These are phyloP conservation scores for Plantago major DNA, from an alignment of 257 asterid genomes.

Conservation along the genomic window DNA sequence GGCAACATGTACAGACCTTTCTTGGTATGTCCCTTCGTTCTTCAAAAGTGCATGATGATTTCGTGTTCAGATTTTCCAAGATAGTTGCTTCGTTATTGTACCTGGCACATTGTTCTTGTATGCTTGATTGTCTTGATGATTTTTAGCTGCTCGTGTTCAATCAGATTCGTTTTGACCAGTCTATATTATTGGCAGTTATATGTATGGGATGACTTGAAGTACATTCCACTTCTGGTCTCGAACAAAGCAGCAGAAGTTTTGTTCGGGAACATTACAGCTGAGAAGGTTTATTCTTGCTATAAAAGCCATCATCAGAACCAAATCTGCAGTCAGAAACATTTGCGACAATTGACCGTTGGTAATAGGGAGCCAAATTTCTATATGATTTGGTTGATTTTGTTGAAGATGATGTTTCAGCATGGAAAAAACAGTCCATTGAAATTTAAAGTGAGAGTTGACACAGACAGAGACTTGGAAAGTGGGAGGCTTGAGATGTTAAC, in stretches of 20 bases:
- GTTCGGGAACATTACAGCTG: constrained; percentile 56
- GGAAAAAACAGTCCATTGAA: constrained; percentile 53
- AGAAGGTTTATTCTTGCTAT: constrained; percentile 43
- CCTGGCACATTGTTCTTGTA: neutral
- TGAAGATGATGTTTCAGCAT: constrained; percentile 44
- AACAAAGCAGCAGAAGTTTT: constrained; percentile 61
- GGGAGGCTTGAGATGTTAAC: constrained; percentile 60
- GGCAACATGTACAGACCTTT: constrained; percentile 67
- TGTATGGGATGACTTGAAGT: constrained; percentile 56
- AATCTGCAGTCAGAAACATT: constrained; percentile 4
- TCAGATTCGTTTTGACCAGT: constrained; percentile 2
- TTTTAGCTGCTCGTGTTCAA: neutral
- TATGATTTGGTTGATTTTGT: constrained; percentile 49
- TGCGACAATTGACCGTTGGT: neutral
- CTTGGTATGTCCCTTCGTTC: constrained; percentile 34
- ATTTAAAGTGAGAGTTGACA: constrained; percentile 40
- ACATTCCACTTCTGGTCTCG: constrained; percentile 47
- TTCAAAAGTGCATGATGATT: too few relatives aligned
- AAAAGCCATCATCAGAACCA: constrained; percentile 26
- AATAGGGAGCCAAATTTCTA: constrained; percentile 29
- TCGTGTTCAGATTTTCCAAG: too few relatives aligned
- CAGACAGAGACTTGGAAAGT: constrained; percentile 42
- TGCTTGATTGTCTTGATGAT: neutral
- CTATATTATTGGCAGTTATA: constrained; percentile 42
- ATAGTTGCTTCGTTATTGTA: too few relatives aligned